Conservation (phyloP, 805 yeast genomes). For the Candida sonorensis region DNA sequence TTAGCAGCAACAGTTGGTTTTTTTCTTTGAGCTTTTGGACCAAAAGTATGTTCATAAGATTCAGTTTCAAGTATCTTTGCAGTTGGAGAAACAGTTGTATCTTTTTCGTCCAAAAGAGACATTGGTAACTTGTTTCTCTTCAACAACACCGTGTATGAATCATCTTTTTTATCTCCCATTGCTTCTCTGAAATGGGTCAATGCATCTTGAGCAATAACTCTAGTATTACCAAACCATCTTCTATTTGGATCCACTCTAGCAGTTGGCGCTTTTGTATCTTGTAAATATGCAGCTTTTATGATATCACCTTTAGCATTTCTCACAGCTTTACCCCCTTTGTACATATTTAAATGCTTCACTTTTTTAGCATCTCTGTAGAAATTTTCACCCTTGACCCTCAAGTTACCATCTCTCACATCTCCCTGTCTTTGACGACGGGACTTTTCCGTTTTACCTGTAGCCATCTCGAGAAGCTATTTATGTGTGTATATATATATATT, state of each 20-base stretch:
- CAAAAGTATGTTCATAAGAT: slow-evolving; percentile 73
- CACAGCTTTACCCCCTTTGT: slow-evolving; percentile 82
- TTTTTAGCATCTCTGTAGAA: slow-evolving; percentile 92
- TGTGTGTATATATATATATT: too few relatives aligned
- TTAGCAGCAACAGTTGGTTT: slow-evolving; percentile 74
- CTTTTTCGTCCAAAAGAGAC: slow-evolving; percentile 88
- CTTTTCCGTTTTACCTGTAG: slow-evolving; percentile 88
- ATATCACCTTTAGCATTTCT: slow-evolving; percentile 86
- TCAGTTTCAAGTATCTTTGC: slow-evolving; percentile 85
- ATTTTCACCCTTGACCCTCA: slow-evolving; percentile 94
- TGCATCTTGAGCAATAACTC: slow-evolving; percentile 97
- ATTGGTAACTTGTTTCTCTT: slow-evolving; percentile 91
- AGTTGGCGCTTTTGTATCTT: slow-evolving; percentile 77
- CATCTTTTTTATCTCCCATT: slow-evolving; percentile 75
- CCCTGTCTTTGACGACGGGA: slow-evolving; percentile 79
- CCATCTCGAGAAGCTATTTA: too few relatives aligned
- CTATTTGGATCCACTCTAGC: slow-evolving; percentile 96
- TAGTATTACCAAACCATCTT: slow-evolving; percentile 96
- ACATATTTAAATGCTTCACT: slow-evolving; percentile 86
- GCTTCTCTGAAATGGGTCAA: slow-evolving; percentile 91
- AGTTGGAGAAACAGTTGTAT: slow-evolving; percentile 66
- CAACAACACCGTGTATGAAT: slow-evolving; percentile 77
- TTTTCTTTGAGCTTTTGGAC: slow-evolving; percentile 92
- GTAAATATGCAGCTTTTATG: slow-evolving; percentile 80
- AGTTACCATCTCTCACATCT: slow-evolving; percentile 79